Percentiles rank a stretch among this genome's conserved stretches.
These are phyloP conservation scores for Microbotryum silenes-acaulis DNA, from an alignment of 1,284 basidiomycete genomes.

Conservation along the genomic window DNA sequence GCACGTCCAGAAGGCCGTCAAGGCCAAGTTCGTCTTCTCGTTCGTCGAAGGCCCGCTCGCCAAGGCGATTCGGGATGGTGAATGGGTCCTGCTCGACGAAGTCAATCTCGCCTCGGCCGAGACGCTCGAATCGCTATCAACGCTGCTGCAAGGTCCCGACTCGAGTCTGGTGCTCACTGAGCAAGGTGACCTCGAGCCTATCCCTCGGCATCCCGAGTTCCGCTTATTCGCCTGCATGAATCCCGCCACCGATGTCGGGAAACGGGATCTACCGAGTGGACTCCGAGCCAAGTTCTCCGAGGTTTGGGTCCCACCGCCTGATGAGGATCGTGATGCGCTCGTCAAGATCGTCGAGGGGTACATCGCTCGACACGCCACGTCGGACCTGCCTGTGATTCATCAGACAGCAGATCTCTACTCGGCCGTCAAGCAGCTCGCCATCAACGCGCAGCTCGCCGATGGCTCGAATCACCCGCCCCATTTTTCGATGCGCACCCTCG, in stretches of 20 bases:
- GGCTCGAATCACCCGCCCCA: conserved; percentile 92
- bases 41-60: conserved; percentile 95
- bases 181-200: conserved; percentile 81
- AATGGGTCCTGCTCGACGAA: conserved; percentile 96
- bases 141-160: conserved; percentile 72
- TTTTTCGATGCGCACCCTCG: conserved; percentile 93
- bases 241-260: conserved; percentile 96
- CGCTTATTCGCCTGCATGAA: conserved; percentile 99
- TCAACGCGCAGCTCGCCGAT: conserved; percentile 78
- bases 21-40: conserved; percentile 81
- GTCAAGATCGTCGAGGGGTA: conserved; percentile 83
- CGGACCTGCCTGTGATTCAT: conserved; percentile 80
- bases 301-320: conserved; percentile 87
- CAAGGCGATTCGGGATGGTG: conserved; percentile 78
- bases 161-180: conserved; percentile 90
- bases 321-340: conserved; percentile 83
- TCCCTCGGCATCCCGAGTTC: conserved; percentile 89
- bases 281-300: conserved; percentile 92
- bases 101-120: conserved; percentile 92
- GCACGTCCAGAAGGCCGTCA: conserved; percentile 55
- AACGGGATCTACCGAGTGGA: conserved; percentile 87
- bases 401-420: conserved; percentile 88
- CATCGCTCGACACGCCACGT: conserved; percentile 71
- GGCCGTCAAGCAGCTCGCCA: conserved; percentile 70
- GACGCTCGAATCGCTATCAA: conserved; percentile 86